Evolutionary conservation across 441 rosid genomes (phyloP), one percentile per base, ranked within the genome.

Genomic region (Aquilaria agallochum): DNA sequence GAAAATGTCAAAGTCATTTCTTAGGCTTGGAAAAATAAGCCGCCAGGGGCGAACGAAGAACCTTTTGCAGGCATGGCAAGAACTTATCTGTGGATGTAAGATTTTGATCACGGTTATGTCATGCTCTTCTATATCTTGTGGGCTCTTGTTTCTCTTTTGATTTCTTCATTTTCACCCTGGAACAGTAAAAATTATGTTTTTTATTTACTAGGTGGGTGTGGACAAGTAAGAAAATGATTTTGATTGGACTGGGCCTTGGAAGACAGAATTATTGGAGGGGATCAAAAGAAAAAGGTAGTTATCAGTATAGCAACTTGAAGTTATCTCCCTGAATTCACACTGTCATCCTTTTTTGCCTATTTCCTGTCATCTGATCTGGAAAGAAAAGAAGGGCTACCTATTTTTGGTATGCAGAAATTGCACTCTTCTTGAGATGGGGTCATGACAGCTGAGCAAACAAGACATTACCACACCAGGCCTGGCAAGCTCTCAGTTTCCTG

Each of bases 261-360:
- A 59, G 75, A 74, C 84, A 80, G 71, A 76, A 83, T 78, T 74
- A 83, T 83, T 83, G 84, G 57, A 61, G 69, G 67, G 48, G 66
- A 68, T 68, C 76, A 67, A 79, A 75, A 71, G 74, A 70, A 71
- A 79, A 27, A 72, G 72, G 71, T 67, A 31, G 72, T 73, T 67
- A 65, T 67, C 77, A 60, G 69, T 58, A 60, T 46, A 60, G 59
- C 77, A 59, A 75, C 69, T 60, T 56, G 62, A 69, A 67, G 72
- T 71, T 64, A 45, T 64, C 65, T 67, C 76, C 74, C 70, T 73
- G 66, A 80, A 72, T 71, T 73, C 61, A 60, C 76, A 67, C 71
- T 56, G 53, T 65, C 66, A 60, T 55, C 64, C 74, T 72, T 68
- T 78, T 82, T 66, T 68, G 79, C 79, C 70, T 55, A 63, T 66